phyloP scores from a whole-genome alignment of 1,284 basidiomycete species.

The Boletus mariae region DNA sequence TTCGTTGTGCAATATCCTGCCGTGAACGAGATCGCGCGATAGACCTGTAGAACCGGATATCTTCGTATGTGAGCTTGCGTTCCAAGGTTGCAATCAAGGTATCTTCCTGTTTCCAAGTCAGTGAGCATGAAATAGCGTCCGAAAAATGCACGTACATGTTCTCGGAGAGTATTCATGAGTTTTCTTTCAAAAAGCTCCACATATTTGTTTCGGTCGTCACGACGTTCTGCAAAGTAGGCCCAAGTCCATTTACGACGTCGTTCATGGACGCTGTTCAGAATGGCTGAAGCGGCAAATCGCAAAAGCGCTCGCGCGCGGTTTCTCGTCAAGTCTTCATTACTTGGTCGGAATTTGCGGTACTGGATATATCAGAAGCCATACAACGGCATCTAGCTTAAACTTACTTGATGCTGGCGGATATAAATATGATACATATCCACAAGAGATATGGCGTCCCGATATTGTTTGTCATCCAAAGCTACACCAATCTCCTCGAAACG shows the following conservation, averaged over 20 bases:
- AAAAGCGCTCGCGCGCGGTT: constrained; percentile 76
- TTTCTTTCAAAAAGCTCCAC: constrained; percentile 87
- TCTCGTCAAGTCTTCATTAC: constrained; percentile 54
- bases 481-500: constrained; percentile 95
- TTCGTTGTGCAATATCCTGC: constrained; percentile 76
- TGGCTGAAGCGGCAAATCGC: constrained; percentile 80
- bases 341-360: constrained; percentile 81
- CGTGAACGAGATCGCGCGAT: constrained; percentile 88
- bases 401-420: constrained; percentile 82
- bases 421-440: constrained; percentile 98
- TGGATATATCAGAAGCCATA: constrained; percentile 32
- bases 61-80: constrained; percentile 85
- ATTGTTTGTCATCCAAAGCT: constrained; percentile 91
- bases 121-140: constrained; percentile 8
- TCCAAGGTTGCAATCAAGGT: constrained; percentile 70
- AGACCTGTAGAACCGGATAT: constrained; percentile 96
- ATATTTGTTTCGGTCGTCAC: constrained; percentile 84
- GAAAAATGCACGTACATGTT: constrained; percentile 35
- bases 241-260: constrained; percentile 87
- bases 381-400: constrained; percentile 10
- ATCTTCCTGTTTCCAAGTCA: constrained; percentile 48
- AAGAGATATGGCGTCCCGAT: constrained; percentile 90
- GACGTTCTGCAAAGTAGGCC: constrained; percentile 84
- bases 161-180: constrained; percentile 51
- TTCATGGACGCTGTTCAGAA: constrained; percentile 85